Base-by-base conservation (phyloP, 768 basidiomycete genomes). In the Termitomyces heimii region DNA sequence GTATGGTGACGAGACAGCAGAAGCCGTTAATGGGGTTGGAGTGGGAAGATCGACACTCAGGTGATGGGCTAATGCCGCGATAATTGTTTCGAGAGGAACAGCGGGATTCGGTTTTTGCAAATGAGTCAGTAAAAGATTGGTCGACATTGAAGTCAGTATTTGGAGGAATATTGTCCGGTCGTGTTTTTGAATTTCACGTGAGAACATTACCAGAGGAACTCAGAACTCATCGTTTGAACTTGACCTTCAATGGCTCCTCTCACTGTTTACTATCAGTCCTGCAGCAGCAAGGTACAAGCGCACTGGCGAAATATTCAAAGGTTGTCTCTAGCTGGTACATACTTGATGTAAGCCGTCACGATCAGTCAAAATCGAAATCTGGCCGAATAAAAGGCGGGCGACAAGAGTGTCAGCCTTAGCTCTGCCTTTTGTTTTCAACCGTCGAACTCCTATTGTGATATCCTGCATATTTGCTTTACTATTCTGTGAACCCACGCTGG, bases 51-150 rank as follows among this genome's bases (percentile, higher is more conserved):
- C 66, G 28, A 71, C 68, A 0, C 82, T 76, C 26, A 88, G 78
- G 58, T 85, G 82, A 63, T 86, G 80, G 8, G 85, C 74, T 39
- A 86, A 73, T 16, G 84, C 78, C 4, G 77, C 76, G 61, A 83
- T 79, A 34, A 86, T 70, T 0, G 81, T 80, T 24, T 71, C 56
- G 6, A 81, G 71, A 18, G 82, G 70, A 9, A 84, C 69, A 28
- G 73, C 66, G 2, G 80, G 71, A 16, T 69, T 66, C 16, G 77
- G 60, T 32, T 71, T 77, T 62, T 80, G 80, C 16, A 88, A 70
- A 61, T 85, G 80, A 26, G 71, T 74, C 31, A 86, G 73, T 12
- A 86, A 73, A 59, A 71, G 61, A 29, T 68, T 62, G 1, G 60
- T 66, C 32, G 63, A 58, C 65, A 66, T 66, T 26, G 39, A 31